phyloP scores from a whole-genome alignment of 768 basidiomycete genomes.

The Gymnopilus dilepis region DNA sequence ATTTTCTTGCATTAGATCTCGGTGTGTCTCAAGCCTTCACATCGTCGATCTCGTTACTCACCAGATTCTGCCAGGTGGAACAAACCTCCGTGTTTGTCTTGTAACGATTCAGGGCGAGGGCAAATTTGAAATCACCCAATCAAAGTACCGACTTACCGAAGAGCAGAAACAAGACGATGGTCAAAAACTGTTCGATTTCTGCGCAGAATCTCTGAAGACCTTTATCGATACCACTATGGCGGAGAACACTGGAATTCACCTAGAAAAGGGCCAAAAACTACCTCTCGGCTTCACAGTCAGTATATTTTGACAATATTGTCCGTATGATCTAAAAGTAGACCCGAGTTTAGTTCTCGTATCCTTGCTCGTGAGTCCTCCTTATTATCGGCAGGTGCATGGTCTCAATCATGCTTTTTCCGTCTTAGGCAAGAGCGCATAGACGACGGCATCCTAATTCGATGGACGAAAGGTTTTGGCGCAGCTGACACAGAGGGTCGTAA shows the following conservation, averaged over 20 bases:
- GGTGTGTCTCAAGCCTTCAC: constrained; percentile 49
- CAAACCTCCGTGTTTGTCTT: constrained; percentile 97
- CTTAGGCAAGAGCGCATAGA: constrained; percentile 90
- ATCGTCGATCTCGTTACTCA: neutral
- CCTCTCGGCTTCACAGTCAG: constrained; percentile 94
- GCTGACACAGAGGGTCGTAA: constrained; percentile 90
- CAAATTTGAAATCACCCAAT: constrained; percentile 97
- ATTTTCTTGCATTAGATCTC: constrained; percentile 89
- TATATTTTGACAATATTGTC: constrained; percentile 19
- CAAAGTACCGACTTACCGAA: constrained; percentile 95
- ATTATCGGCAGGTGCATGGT: neutral
- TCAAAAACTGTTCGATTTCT: constrained; percentile 95
- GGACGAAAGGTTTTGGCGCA: constrained; percentile 99
- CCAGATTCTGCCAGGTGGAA: constrained; percentile 64
- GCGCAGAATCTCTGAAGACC: constrained; percentile 88
- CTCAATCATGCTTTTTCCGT: neutral
- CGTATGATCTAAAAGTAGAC: constrained; percentile 13
- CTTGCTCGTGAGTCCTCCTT: constrained; percentile 72
- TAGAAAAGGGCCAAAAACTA: constrained; percentile 60
- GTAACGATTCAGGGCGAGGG: constrained; percentile 91
- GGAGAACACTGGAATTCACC: constrained; percentile 49
- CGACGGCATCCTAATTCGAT: constrained; percentile 92
- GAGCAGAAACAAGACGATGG: constrained; percentile 99
- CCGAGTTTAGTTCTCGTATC: constrained; percentile 87
- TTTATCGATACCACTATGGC: constrained; percentile 82